These are phyloP conservation scores for Phytophthora litchii DNA, from an alignment of 352 stramenopile genomes.

Conservation along the genomic window DNA sequence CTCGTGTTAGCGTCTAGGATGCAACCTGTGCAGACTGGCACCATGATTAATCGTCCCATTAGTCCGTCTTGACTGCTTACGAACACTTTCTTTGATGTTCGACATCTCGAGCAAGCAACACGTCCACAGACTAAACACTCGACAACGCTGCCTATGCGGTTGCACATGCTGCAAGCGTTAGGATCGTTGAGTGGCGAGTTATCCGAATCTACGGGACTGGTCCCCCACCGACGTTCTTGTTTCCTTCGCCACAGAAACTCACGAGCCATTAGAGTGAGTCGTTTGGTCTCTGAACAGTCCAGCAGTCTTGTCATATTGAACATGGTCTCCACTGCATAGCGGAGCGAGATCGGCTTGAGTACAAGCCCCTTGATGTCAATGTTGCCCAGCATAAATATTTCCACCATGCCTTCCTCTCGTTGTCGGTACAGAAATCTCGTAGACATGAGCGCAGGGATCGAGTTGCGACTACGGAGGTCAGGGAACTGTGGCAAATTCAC, in stretches of 20 bases:
- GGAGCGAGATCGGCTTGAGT: conserved; percentile 25
- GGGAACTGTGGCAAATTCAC: conserved; percentile 44
- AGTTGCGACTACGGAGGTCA: conserved; percentile 38
- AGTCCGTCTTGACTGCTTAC: conserved; percentile 39
- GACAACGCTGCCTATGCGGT: conserved; percentile 19
- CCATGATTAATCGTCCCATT: conserved; percentile 43
- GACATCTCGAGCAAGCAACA: conserved; percentile 31
- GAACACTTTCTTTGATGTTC: conserved; percentile 46
- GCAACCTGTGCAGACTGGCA: conserved; percentile 45
- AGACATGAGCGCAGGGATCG: conserved; percentile 33
- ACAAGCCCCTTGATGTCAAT: conserved; percentile 35
- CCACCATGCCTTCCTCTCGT: conserved; percentile 36
- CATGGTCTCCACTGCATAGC: conserved; percentile 31
- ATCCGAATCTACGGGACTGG: conserved; percentile 9
- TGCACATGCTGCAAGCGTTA: conserved; percentile 30
- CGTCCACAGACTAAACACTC: conserved; percentile 38
- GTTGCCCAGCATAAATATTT: conserved; percentile 45
- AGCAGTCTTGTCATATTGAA: conserved; percentile 40
- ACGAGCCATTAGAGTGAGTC: conserved; percentile 50
- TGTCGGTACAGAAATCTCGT: conserved; percentile 51
- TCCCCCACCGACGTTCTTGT: conserved; percentile 2
- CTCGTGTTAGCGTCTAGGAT: conserved; percentile 42
- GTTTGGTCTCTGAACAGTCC: conserved; percentile 52
- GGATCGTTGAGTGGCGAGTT: conserved; percentile 4
- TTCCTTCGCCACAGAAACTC: conserved; percentile 27